Base-by-base conservation (phyloP, 768 basidiomycete species). In the Kwoniella mangroviensis region DNA sequence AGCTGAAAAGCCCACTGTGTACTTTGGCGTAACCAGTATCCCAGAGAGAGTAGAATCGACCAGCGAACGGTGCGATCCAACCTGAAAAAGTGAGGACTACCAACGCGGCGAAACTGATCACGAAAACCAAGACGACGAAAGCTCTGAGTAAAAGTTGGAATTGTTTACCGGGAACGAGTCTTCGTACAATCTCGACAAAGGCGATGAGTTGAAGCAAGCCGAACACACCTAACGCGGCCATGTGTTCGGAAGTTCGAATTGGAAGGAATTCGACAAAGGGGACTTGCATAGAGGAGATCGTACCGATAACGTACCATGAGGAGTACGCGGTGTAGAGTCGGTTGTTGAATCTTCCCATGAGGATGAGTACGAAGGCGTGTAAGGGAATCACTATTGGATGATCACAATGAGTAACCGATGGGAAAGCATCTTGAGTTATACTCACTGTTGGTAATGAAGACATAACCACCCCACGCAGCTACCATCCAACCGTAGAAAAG, bases 401-500 rank as follows among this genome's bases (percentile, higher is more conserved):
- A 22, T 66, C 65, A 65, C 56, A 12, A 45, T 52, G 24, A 13
- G 9, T n/a, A n/a, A n/a, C n/a, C n/a, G n/a, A n/a, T n/a, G n/a
- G n/a, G n/a, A n/a, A n/a, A n/a, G n/a, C n/a, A n/a, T n/a, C n/a
- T n/a, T n/a, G 24, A 13, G 9, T n/a, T 1, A 19, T 45, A 73
- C 81, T 72, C 68, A 83, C 82, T 99, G 87, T 99, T 99, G 56
- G 97, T 99, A 83, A 99, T 99, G 87, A 99, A 99, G 0, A 92
- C 97, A 84, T 98, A 99, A 54, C 76, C 77, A 91, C 96, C 97
- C 97, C 97, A 99, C 40, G 97, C 97, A 63, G 97, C 96, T n/a
- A 99, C 97, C 97, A 99, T 99, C 87, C 98, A 99, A 76, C 98
- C 98, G 85, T 99, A 99, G 85, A 98, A 98, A 3, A 98, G 85